phyloP scores from a whole-genome alignment of 345 rosid genomes.

The Eucalyptus pauciflora region DNA sequence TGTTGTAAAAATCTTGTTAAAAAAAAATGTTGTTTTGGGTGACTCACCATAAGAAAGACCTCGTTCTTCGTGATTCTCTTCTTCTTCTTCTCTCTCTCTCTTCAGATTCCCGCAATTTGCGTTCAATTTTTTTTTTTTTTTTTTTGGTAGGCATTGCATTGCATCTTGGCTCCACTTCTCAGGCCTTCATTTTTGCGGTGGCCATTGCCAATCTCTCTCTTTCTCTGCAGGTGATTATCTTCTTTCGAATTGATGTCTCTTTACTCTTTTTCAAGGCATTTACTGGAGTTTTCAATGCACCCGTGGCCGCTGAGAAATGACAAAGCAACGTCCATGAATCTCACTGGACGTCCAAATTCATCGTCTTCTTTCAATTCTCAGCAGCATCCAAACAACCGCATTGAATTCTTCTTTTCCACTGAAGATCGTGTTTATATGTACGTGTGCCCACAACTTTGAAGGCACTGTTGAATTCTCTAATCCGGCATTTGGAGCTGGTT shows the following conservation, averaged over 20 bases:
- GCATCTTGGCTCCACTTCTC: not conserved
- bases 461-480: not conserved
- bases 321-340: rapidly evolving
- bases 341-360: not conserved
- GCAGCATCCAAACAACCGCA: not conserved
- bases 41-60: no score
- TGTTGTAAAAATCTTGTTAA: no score
- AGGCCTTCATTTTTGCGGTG: not conserved
- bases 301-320: rapidly evolving
- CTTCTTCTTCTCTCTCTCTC: no score
- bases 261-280: not conserved
- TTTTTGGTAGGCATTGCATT: rapidly evolving
- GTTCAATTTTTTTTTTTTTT: no score
- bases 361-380: not conserved
- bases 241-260: not conserved
- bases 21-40: no score
- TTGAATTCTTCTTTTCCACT: not conserved
- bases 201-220: not conserved
- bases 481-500: not conserved
- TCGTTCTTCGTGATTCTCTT: no score
- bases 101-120: not conserved
- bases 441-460: not conserved
- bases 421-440: not conserved
- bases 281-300: not conserved
- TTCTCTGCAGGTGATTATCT: not conserved